These are phyloP conservation scores for Podospora australis DNA, from an alignment of 495 filamentous ascomycete species.

Conservation along the genomic window DNA sequence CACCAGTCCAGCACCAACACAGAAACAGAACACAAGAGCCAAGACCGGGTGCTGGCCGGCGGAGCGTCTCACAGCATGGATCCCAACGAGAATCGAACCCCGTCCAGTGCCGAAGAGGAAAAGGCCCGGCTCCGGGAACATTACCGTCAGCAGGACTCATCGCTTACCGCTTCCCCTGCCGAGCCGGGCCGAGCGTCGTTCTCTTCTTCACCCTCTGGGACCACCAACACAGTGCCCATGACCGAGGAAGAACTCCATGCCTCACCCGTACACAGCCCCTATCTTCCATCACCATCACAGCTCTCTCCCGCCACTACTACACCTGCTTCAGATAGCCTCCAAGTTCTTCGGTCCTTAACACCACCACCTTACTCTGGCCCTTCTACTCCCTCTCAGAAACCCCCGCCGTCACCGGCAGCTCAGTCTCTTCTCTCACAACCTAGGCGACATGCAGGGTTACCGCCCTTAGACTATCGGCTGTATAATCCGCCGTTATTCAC, in stretches of 20 bases:
- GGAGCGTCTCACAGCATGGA: conserved; percentile 8
- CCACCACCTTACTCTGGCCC: conserved; percentile 45
- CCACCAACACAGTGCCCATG: conserved; percentile 22
- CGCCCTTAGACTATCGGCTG: conserved; percentile 43
- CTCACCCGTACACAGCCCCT: no score
- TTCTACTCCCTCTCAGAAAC: conserved; percentile 20
- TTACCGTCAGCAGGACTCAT: background rate
- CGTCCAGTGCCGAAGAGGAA: no score
- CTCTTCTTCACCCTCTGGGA: conserved; percentile 5
- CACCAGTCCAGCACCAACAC: background rate
- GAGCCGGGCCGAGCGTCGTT: no score
- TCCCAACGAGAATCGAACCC: background rate
- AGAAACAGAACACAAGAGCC: no score
- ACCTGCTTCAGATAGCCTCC: no score
- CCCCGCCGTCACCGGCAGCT: conserved; percentile 12
- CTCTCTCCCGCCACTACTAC: background rate
- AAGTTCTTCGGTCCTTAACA: conserved; percentile 7
- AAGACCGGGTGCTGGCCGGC: no score
- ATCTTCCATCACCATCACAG: no score
- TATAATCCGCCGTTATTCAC: conserved; percentile 43
- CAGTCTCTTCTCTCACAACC: conserved; percentile 21
- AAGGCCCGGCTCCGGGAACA: conserved; percentile 4
- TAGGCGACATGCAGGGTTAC: conserved; percentile 37
- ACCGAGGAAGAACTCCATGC: conserved; percentile 13
- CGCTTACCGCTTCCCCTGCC: background rate